Conservation (phyloP, 1,284 basidiomycete species). For the Omphalotus olearius region DNA sequence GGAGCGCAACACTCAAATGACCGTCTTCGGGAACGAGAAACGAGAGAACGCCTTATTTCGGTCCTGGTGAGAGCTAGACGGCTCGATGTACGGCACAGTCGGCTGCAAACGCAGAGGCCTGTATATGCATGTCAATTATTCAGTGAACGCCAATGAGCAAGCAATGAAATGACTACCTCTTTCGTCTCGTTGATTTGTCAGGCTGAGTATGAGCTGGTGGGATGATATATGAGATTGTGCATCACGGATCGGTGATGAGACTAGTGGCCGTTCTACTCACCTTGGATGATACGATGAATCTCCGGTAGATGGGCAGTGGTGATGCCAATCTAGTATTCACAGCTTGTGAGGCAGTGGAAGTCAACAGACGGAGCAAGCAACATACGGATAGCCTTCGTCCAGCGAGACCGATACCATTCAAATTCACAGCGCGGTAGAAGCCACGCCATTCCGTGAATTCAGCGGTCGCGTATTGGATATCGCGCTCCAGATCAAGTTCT, state of each 20-base stretch:
- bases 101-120: background rate
- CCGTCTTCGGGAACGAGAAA: too few species aligned
- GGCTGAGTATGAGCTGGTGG: background rate
- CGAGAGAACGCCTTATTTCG: too few species aligned
- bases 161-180: background rate
- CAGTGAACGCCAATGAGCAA: background rate
- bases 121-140: background rate
- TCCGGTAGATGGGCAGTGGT: slow-evolving; percentile 48
- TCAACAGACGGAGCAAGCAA: slow-evolving; percentile 3
- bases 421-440: slow-evolving; percentile 35
- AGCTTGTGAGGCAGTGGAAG: background rate
- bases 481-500: slow-evolving; percentile 19
- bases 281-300: slow-evolving; percentile 32
- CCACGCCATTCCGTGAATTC: slow-evolving; percentile 34
- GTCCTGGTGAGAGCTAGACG: background rate
- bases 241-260: background rate
- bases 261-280: slow-evolving; percentile 18
- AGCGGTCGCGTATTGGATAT: slow-evolving; percentile 49
- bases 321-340: background rate
- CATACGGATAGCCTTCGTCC: slow-evolving; percentile 39
- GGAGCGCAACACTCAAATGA: too few species aligned
- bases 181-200: background rate
- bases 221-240: too few species aligned
- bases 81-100: background rate
- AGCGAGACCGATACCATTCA: slow-evolving; percentile 33